A percentile compares a stretch with the other conserved stretches of the same genome.
Conservation (phyloP, 2,329 filamentous ascomycete species). For the Aspergillus brunneoviolaceus region DNA sequence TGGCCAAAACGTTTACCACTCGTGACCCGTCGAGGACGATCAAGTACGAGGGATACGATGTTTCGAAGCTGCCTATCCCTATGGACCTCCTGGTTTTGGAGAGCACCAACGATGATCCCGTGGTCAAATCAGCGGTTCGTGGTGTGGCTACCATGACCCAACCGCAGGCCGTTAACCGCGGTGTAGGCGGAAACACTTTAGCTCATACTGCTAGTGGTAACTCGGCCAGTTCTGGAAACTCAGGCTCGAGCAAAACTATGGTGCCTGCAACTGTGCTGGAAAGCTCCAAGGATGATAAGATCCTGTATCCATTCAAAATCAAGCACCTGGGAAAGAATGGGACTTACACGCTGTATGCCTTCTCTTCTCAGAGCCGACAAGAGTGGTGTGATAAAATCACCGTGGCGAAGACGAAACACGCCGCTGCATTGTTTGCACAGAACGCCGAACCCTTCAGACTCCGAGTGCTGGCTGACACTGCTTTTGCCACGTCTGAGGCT, state of each 20-base stretch:
- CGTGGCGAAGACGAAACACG: slow-evolving; percentile 91
- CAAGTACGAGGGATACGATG: slow-evolving; percentile 82
- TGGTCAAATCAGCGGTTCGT: slow-evolving; percentile 75
- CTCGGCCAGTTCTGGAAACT: slow-evolving; percentile 65
- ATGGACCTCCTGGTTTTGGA: slow-evolving; percentile 95
- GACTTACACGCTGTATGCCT: slow-evolving; percentile 85
- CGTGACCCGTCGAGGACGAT: slow-evolving; percentile 68
- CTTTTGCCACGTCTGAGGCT: slow-evolving; percentile 58
- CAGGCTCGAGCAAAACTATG: slow-evolving; percentile 53
- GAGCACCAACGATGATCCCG: slow-evolving; percentile 86
- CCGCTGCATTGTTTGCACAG: slow-evolving; percentile 81
- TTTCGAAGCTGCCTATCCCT: slow-evolving; percentile 90
- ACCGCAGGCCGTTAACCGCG: slow-evolving; percentile 46
- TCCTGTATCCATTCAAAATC: slow-evolving; percentile 90
- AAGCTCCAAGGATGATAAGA: slow-evolving; percentile 69
- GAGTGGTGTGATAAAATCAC: slow-evolving; percentile 95
- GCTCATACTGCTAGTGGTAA: slow-evolving; percentile 67
- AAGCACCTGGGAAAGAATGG: slow-evolving; percentile 89
- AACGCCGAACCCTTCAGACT: slow-evolving; percentile 95
- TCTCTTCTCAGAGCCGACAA: slow-evolving; percentile 68
- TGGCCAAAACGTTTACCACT: slow-evolving; percentile 74
- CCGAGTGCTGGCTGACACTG: slow-evolving; percentile 85
- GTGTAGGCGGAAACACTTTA: slow-evolving; percentile 24
- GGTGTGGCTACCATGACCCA: slow-evolving; percentile 63
- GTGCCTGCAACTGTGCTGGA: slow-evolving; percentile 52